A percentile compares a stretch with the other conserved stretches of the same genome.
Conservation (phyloP, 1,284 basidiomycete species). For the Cutaneotrichosporon sp. region DNA sequence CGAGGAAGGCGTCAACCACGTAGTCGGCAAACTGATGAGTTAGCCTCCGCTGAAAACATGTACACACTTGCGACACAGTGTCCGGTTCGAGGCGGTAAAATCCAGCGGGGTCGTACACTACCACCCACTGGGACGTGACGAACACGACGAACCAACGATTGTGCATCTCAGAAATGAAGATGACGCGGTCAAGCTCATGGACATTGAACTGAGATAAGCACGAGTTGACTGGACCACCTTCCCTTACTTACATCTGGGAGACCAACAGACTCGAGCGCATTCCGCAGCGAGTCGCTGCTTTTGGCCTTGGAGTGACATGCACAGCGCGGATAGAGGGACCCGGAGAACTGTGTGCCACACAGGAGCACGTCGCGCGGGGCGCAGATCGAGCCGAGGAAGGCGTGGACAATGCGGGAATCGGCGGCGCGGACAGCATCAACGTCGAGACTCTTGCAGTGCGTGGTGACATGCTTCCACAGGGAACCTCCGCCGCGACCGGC, state of each 20-base stretch:
- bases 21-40: background rate
- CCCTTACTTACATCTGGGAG: background rate
- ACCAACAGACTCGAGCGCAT: background rate
- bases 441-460: background rate
- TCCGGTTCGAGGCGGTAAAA: background rate
- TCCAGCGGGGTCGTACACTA: conserved; percentile 4
- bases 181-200: background rate
- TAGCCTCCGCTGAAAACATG: background rate
- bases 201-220: background rate
- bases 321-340: background rate
- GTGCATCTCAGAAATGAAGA: background rate
- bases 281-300: background rate
- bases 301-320: conserved; percentile 8
- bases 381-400: conserved; percentile 3
- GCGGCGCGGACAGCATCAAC: background rate
- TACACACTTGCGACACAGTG: background rate
- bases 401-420: background rate
- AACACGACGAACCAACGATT: conserved; percentile 6
- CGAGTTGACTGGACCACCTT: background rate
- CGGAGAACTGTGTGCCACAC: conserved; percentile 1
- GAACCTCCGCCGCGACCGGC: background rate
- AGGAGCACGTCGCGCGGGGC: background rate
- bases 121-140: background rate
- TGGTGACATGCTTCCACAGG: background rate
- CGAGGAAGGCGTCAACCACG: background rate